Conservation (phyloP, 2,329 filamentous ascomycete genomes). For the Colletotrichum neosansevieriae region DNA sequence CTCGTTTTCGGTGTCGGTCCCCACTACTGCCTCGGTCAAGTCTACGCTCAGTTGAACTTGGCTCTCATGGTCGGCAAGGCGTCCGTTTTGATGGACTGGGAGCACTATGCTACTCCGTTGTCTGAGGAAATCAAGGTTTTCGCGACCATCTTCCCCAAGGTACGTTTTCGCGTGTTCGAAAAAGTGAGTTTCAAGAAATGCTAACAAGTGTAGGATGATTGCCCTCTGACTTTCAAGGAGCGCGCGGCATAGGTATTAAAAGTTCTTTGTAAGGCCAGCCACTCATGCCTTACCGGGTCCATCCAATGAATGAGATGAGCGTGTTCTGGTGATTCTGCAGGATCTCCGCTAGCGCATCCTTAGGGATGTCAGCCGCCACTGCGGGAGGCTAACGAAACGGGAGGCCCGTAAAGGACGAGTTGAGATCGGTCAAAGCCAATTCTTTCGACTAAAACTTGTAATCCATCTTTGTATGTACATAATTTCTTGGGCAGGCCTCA, state of each 20-base stretch:
- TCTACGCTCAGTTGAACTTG: constrained; percentile 89
- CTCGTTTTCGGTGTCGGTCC: constrained; percentile 95
- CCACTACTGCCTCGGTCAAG: constrained; percentile 96
- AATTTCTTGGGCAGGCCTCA: constrained; percentile 25
- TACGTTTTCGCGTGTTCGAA: constrained; percentile 57
- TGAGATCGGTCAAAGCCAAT: constrained; percentile 21
- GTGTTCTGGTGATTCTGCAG: constrained; percentile 4
- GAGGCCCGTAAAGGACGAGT: constrained; percentile 15
- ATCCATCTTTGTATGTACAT: constrained; percentile 36
- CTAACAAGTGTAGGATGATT: constrained; percentile 74
- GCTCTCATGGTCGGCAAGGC: constrained; percentile 93
- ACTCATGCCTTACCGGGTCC: not conserved
- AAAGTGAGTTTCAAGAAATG: not conserved
- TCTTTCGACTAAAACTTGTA: constrained; percentile 36
- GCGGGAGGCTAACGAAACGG: not conserved
- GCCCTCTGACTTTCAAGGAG: constrained; percentile 78
- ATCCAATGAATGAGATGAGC: constrained; percentile 12
- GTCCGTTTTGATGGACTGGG: constrained; percentile 87
- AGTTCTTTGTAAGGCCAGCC: not conserved
- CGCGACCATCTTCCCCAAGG: constrained; percentile 97
- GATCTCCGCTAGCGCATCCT: constrained; percentile 19
- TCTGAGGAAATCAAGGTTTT: constrained; percentile 99
- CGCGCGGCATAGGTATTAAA: constrained; percentile 57
- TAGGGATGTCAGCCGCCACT: constrained; percentile 24
- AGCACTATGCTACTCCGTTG: constrained; percentile 83